phyloP scores from a whole-genome alignment of 1,139 yeast species.

The Arxiozyma slooffiae region DNA sequence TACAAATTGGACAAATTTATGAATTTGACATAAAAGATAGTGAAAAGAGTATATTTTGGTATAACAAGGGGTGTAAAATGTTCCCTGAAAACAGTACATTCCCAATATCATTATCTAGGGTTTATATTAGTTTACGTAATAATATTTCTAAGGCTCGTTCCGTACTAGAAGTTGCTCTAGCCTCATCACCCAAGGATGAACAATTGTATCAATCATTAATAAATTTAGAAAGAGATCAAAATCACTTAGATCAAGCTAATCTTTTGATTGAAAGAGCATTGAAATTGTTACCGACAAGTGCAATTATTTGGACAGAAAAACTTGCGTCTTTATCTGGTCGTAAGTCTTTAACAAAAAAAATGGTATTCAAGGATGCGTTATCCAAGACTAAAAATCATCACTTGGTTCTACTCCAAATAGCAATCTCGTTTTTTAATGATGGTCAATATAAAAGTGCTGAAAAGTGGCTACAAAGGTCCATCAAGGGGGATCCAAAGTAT shows the following conservation, averaged over 20 bases:
- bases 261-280: constrained; percentile 52
- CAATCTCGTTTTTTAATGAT: constrained; percentile 57
- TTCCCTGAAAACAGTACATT: constrained; percentile 39
- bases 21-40: constrained; percentile 16
- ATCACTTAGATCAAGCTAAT: constrained; percentile 45
- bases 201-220: constrained; percentile 51
- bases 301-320: constrained; percentile 54
- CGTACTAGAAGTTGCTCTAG: constrained; percentile 56
- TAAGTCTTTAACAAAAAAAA: constrained; percentile 42
- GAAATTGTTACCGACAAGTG: constrained; percentile 48
- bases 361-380: constrained; percentile 63
- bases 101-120: constrained; percentile 48
- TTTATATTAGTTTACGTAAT: constrained; percentile 38
- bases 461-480: constrained; percentile 69
- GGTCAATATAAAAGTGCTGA: constrained; percentile 57
- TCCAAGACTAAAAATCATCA: constrained; percentile 54
- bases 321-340: constrained; percentile 42
- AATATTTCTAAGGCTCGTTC: constrained; percentile 58
- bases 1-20: constrained; percentile 22
- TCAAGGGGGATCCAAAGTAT: constrained; percentile 41
- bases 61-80: constrained; percentile 40
- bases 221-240: constrained; percentile 44
- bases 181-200: constrained; percentile 43
- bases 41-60: constrained; percentile 40
- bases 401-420: constrained; percentile 52